Conservation (phyloP, 768 basidiomycete genomes). For the Calvatia gigantea region DNA sequence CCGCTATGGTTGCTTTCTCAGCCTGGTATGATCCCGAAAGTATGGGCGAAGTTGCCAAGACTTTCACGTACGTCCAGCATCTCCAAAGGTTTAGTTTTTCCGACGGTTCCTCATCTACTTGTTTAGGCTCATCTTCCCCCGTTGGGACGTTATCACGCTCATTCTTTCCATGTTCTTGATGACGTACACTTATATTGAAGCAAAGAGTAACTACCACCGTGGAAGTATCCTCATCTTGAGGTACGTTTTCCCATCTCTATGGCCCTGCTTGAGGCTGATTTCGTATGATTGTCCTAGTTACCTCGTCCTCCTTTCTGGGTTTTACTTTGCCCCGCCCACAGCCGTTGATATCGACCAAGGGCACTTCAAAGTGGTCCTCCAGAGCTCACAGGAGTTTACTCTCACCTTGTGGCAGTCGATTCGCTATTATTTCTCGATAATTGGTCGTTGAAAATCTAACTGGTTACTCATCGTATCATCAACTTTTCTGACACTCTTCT, state of each 20-base stretch:
- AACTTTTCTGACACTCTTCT: too few relatives aligned
- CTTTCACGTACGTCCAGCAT: slow-evolving; percentile 91
- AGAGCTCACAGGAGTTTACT: slow-evolving; percentile 26
- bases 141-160: slow-evolving; percentile 95
- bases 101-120: background rate
- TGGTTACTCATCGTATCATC: background rate
- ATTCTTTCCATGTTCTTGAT: slow-evolving; percentile 96
- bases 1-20: slow-evolving; percentile 98
- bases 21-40: slow-evolving; percentile 88
- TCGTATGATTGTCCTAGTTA: slow-evolving; percentile 52
- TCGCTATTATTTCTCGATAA: slow-evolving; percentile 34
- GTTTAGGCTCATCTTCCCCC: slow-evolving; percentile 88
- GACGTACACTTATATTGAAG: slow-evolving; percentile 99
- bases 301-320: slow-evolving; percentile 85
- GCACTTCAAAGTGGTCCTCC: slow-evolving; percentile 16
- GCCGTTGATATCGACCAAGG: slow-evolving; percentile 37
- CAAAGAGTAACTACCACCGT: slow-evolving; percentile 97
- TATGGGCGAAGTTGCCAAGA: slow-evolving; percentile 83
- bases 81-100: too few relatives aligned
- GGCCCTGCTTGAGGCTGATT: background rate
- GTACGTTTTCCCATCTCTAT: slow-evolving; percentile 33
- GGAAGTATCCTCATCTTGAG: slow-evolving; percentile 94
- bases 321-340: slow-evolving; percentile 80
- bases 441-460: slow-evolving; percentile 18
- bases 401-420: slow-evolving; percentile 36